Conservation (phyloP, 805 yeast species). For the Priceomyces medius region DNA sequence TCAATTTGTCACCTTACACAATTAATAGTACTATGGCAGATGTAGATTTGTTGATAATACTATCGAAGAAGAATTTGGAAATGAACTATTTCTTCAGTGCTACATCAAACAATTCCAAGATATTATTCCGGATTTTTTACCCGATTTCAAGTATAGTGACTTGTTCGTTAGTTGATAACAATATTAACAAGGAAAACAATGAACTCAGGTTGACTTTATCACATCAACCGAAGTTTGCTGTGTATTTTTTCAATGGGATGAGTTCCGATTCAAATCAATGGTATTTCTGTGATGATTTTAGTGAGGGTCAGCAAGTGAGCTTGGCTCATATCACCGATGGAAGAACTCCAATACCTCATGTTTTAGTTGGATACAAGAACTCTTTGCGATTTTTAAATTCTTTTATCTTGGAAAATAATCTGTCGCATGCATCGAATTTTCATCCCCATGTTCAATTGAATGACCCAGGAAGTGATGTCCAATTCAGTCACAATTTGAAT, state of each 20-base stretch:
- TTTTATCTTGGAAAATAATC: slow-evolving; percentile 46
- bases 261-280: slow-evolving; percentile 60
- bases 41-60: slow-evolving; percentile 68
- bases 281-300: slow-evolving; percentile 81
- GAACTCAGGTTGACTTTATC: slow-evolving; percentile 52
- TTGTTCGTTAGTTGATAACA: slow-evolving; percentile 55
- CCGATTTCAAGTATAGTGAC: slow-evolving; percentile 61
- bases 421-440: slow-evolving; percentile 8
- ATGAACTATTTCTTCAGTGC: slow-evolving; percentile 79
- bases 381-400: slow-evolving; percentile 55
- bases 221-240: slow-evolving; percentile 76
- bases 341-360: slow-evolving; percentile 66
- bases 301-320: slow-evolving; percentile 79
- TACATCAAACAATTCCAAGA: slow-evolving; percentile 62
- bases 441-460: slow-evolving; percentile 9
- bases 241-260: slow-evolving; percentile 61
- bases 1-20: slow-evolving; percentile 67
- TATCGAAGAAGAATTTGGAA: slow-evolving; percentile 69
- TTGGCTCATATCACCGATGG: slow-evolving; percentile 55
- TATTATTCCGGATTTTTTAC: slow-evolving; percentile 69
- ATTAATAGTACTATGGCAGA: slow-evolving; percentile 62
- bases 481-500: slow-evolving; percentile 11
- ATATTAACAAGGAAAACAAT: slow-evolving; percentile 35
- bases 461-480: slow-evolving; percentile 8
- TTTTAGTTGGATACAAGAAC: slow-evolving; percentile 55